Conservation (phyloP, 148 eudicot genomes). For the Pouteria glomerata region DNA sequence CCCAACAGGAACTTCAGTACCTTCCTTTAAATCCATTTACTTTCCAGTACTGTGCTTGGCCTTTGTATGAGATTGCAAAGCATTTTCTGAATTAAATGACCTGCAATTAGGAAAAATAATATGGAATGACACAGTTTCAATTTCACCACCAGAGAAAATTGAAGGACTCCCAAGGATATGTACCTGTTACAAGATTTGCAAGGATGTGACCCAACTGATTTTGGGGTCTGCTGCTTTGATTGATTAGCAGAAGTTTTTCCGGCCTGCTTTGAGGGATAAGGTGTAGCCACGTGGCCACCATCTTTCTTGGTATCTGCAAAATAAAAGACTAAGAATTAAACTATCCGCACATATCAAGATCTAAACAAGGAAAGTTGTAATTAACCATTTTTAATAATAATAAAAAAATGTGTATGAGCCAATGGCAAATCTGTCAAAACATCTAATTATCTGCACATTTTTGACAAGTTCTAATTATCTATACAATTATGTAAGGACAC, state of each 20-base stretch:
- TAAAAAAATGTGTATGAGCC: too few relatives aligned
- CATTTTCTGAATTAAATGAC: constrained; percentile 59
- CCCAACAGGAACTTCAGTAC: background rate
- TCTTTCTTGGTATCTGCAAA: constrained; percentile 54
- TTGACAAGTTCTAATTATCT: too few relatives aligned
- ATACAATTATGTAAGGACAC: too few relatives aligned
- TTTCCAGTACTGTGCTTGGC: constrained; percentile 59
- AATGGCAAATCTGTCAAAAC: too few relatives aligned
- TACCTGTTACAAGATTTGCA: constrained; percentile 60
- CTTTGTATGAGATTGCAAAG: constrained; percentile 59
- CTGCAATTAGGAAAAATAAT: constrained; percentile 21
- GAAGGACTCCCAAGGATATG: background rate
- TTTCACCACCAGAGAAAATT: background rate
- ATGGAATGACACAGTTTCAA: background rate
- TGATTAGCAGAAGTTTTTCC: constrained; percentile 61
- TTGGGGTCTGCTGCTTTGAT: constrained; percentile 57
- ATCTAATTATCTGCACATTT: too few relatives aligned
- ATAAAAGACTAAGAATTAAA: background rate
- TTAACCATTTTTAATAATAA: too few relatives aligned
- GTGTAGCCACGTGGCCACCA: constrained; percentile 59
- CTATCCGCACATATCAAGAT: background rate
- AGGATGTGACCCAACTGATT: constrained; percentile 44
- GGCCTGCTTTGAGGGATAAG: constrained; percentile 66
- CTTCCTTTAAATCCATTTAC: constrained; percentile 14
- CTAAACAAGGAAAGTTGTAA: too few relatives aligned